Conservation (phyloP, 805 yeast genomes). For the Candida boleticola region DNA sequence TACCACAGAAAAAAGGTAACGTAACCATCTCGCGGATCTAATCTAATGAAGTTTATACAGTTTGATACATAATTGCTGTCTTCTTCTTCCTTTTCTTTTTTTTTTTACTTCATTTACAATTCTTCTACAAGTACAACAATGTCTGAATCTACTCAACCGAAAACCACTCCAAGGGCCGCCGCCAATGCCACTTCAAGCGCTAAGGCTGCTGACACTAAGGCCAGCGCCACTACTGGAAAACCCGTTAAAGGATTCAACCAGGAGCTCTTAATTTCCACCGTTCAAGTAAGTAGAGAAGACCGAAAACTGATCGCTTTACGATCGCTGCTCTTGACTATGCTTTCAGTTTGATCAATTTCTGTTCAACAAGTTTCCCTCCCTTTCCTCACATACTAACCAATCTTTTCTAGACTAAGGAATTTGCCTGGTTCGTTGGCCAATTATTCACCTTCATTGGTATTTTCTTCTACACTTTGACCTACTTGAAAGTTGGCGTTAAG, state of each 20-base stretch:
- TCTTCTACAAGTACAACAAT: no score
- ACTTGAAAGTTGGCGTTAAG: constrained; percentile 22
- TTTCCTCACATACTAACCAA: no score
- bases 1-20: no score
- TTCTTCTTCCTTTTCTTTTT: no score
- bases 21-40: no score
- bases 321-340: no score
- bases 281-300: constrained; percentile 16
- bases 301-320: no score
- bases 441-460: constrained; percentile 31
- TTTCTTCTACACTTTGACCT: constrained; percentile 31
- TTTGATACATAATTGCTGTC: no score
- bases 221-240: constrained; percentile 1
- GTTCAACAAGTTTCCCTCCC: no score
- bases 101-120: no score
- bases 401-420: constrained; percentile 57
- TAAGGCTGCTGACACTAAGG: not conserved
- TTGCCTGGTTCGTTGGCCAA: constrained; percentile 68
- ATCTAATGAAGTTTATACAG: no score
- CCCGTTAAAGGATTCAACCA: constrained; percentile 9
- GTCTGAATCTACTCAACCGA: constrained; percentile 2
- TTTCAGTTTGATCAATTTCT: no score
- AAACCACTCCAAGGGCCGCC: constrained; percentile 4
- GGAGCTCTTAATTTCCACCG: constrained; percentile 18
- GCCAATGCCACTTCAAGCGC: constrained; percentile 1